Conservation (phyloP, 2,329 filamentous ascomycete genomes). For the Aureobasidium sp. region DNA sequence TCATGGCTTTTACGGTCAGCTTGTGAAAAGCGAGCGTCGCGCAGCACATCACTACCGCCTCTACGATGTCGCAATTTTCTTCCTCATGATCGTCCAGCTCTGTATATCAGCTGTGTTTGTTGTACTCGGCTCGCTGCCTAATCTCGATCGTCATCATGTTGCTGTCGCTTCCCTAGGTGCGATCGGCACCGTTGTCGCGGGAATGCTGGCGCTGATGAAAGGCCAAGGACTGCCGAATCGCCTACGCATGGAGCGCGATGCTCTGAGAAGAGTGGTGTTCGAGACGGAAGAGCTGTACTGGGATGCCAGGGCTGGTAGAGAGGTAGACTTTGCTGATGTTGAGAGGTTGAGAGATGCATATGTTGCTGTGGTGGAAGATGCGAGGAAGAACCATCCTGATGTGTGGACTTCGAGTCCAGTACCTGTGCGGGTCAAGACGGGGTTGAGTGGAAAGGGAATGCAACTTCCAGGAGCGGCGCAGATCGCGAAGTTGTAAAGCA, state of each 20-base stretch:
- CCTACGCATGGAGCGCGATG: conserved; percentile 27
- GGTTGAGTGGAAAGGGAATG: neutral
- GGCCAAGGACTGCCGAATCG: conserved; percentile 31
- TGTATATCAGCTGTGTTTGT: conserved; percentile 30
- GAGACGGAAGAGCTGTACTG: conserved; percentile 30
- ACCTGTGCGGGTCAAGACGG: conserved; percentile 1
- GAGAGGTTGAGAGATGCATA: conserved; percentile 29
- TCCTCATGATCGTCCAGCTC: conserved; percentile 27
- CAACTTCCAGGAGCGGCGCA: neutral
- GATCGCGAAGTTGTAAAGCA: neutral
- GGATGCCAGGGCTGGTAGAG: conserved; percentile 26
- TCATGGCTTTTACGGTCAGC: conserved; percentile 23
- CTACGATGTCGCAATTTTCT: conserved; percentile 25
- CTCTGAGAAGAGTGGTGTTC: conserved; percentile 26
- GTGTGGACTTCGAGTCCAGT: conserved; percentile 21
- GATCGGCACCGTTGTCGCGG: conserved; percentile 27
- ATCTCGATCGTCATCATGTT: conserved; percentile 21
- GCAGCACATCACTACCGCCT: conserved; percentile 24
- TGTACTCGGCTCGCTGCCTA: conserved; percentile 25
- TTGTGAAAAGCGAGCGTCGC: conserved; percentile 18
- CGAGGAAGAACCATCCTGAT: conserved; percentile 29
- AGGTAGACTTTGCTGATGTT: conserved; percentile 27
- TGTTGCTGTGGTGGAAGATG: conserved; percentile 25
- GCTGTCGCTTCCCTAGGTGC: conserved; percentile 27
- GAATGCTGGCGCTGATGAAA: conserved; percentile 27